These are phyloP conservation scores for Carex sylvatica DNA, from an alignment of 202 grass and related monocot species.

Conservation along the genomic window DNA sequence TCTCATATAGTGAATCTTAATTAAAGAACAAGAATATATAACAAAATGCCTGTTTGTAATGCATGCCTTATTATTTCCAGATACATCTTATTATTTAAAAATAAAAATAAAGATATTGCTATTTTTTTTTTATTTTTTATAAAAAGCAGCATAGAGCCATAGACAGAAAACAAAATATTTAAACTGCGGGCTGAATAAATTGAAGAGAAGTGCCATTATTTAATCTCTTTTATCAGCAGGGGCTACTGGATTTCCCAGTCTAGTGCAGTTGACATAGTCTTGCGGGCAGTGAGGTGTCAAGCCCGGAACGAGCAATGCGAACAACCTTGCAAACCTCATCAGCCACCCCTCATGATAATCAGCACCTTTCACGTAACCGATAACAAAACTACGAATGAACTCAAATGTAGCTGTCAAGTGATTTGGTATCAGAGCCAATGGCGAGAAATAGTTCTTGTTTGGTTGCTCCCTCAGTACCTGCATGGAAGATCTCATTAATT, in stretches of 20 bases:
- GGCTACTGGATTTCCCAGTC: constrained; percentile 32
- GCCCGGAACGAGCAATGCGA: constrained; percentile 60
- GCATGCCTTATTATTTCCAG: too few relatives aligned
- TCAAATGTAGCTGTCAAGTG: constrained; percentile 46
- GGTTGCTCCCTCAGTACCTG: constrained; percentile 60
- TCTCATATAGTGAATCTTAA: too few relatives aligned
- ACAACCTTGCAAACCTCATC: constrained; percentile 39
- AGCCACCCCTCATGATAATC: constrained; percentile 62
- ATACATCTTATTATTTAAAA: too few relatives aligned
- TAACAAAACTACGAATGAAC: constrained; percentile 61
- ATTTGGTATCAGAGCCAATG: constrained; percentile 43
- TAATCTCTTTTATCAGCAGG: background rate
- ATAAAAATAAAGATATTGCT: too few relatives aligned
- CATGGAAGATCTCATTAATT: background rate
- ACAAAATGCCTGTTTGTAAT: too few relatives aligned
- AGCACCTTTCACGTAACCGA: constrained; percentile 38
- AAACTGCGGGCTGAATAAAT: background rate
- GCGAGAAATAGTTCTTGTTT: constrained; percentile 83
- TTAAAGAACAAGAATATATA: too few relatives aligned
- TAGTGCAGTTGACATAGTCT: constrained; percentile 67
- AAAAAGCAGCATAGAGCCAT: background rate
- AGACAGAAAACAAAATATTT: background rate
- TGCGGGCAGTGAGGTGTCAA: constrained; percentile 50
- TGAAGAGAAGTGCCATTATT: background rate
- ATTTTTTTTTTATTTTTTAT: too few relatives aligned